Evolutionary conservation across 2,329 filamentous ascomycete species (phyloP), one percentile per base, ranked within the genome.

Genomic region (Arachnopeziza araneosa): DNA sequence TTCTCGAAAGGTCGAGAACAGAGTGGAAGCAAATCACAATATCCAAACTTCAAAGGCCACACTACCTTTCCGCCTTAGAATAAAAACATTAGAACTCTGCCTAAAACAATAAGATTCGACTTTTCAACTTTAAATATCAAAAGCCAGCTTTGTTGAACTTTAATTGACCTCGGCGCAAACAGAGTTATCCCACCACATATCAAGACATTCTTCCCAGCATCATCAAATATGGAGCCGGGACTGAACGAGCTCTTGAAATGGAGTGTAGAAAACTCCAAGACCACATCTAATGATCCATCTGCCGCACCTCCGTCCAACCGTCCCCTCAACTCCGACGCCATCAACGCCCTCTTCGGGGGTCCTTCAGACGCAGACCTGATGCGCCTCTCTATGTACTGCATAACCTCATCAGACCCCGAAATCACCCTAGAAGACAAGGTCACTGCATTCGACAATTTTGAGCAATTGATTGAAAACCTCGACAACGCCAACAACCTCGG

Each of bases 401-500:
- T 97, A 71, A 82, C 80, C 10, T 84, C 85, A 21, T 66, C 77
- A 1, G 80, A 83, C 68, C 77, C 85, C 9, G 81, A 88, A 59
- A 78, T 88, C 59, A 82, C 84, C 3, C 80, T 93, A 55, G 88
- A 91, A 51, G 84, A 91, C 75, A 91, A 90, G 74, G 76, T 96
- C 57, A 83, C 87, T 60, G 93, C 93, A 48, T 96, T 96, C 75
- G 93, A 96, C 82, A 96, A 97, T 77, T 89, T 97, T 64, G 93
- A 96, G 78, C 91, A 96, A 75, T 80, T 96, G 61, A 88, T 97
- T 69, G 92, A 97, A 79, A 86, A 84, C 64, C 85, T 98, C 68
- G 95, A 99, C 80, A 99, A 99, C 74, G 93, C 95, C 60, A 99
- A 98, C 79, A 96, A 97, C 76, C 83, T 99, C 68, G 86, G 86